These are phyloP conservation scores for Aspergillus incahuasiensis DNA, from an alignment of 495 filamentous ascomycete species.

Conservation along the genomic window DNA sequence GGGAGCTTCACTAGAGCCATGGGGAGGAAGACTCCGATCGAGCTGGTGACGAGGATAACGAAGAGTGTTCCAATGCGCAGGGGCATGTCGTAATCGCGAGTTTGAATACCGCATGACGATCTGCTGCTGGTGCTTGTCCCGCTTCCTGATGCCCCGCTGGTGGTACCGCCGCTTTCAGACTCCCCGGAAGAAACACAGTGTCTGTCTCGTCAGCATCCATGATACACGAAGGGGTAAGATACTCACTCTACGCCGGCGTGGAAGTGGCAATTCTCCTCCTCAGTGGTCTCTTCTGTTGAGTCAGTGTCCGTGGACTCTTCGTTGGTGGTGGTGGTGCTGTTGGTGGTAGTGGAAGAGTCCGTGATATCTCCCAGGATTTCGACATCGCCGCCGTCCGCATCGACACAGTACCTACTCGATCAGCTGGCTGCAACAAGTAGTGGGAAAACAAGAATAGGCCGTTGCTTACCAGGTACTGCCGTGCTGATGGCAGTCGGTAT, in stretches of 20 bases:
- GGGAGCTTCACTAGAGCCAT: conserved; percentile 34
- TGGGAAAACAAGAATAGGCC: background rate
- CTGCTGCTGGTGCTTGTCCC: background rate
- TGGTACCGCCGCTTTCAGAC: conserved; percentile 21
- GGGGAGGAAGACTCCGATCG: conserved; percentile 42
- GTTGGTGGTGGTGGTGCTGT: conserved; percentile 8
- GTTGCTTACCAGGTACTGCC: conserved; percentile 39
- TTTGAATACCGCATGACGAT: conserved; percentile 36
- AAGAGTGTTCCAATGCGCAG: conserved; percentile 59
- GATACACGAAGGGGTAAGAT: background rate
- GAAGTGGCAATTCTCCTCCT: conserved; percentile 50
- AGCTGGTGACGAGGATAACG: conserved; percentile 49
- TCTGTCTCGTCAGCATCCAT: background rate
- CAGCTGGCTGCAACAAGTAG: background rate
- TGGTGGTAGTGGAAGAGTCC: conserved; percentile 18
- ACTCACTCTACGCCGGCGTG: conserved; percentile 62
- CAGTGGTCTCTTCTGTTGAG: background rate
- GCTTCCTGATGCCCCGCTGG: conserved; percentile 30
- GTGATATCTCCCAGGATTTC: conserved; percentile 25
- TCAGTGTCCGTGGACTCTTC: conserved; percentile 14
- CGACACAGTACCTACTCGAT: conserved; percentile 41
- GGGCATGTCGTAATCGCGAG: conserved; percentile 54
- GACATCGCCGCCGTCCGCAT: conserved; percentile 45
- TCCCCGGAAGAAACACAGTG: conserved; percentile 16
- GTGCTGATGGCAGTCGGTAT: conserved; percentile 51